Evolutionary conservation across 148 eudicot species (phyloP), one percentile per base, ranked within the genome.

Genomic region (Amaranthus palmeri): DNA sequence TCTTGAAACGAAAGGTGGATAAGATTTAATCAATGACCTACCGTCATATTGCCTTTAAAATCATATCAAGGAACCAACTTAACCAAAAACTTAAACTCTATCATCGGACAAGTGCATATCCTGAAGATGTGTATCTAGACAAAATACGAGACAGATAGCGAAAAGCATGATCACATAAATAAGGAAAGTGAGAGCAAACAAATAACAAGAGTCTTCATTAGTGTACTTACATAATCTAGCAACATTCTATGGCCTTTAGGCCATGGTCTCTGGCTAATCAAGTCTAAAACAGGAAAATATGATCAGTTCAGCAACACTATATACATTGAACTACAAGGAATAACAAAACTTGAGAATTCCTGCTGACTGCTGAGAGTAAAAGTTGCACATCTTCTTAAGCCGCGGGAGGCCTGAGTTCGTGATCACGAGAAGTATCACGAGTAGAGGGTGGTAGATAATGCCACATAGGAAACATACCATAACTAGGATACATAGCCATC

Each of bases 321-420:
- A 50, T 79, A 83, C 84, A 86, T 56, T 59, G 6, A 61, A 13
- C 6, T n/a, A 54, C 48, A 47, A 52, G 53, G 65, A 49, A 14
- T 57, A 66, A 75, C 76, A 81, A 77, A 79, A 61, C 77, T 56
- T 17, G 67, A 47, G 58, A 67, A 49, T 49, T 44, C 18, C 4
- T 42, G 36, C 54, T 43, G 25, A 44, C 4, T 42, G 36, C 54
- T 43, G 25, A 44, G 72, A 68, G 42, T 67, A 61, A 44, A 75
- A 55, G 41, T 42, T 56, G 51, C 10, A 65, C 36, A 51, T 61
- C 58, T 75, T 54, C 54, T 73, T 81, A 93, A 77, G 98, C 98
- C 78, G 98, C 98, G 49, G 97, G 98, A 75, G 97, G 95, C 84
- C 98, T 87, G 80, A 93, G 97, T 52, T 83, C 85, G 60, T 84